A percentile compares a stretch with the other conserved stretches of the same genome.
Evolutionary conservation across 164 flowering plant species (phyloP).

Genomic region (Tetracentron sinense): DNA sequence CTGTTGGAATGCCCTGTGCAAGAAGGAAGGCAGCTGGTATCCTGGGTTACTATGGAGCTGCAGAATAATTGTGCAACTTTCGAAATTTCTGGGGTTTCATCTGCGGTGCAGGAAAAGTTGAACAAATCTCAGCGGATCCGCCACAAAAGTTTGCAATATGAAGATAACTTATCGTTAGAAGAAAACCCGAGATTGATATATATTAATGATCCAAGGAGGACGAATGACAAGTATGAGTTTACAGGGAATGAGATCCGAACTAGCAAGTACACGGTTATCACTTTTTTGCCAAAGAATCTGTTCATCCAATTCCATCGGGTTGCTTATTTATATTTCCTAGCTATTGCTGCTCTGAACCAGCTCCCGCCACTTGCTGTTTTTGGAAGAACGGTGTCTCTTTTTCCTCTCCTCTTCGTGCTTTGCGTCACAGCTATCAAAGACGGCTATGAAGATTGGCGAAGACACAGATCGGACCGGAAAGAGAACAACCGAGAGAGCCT

Average conservation of each 20-base stretch:
- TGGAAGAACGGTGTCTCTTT: slow-evolving; percentile 90
- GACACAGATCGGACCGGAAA: slow-evolving; percentile 79
- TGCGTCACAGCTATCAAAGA: slow-evolving; percentile 89
- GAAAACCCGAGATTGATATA: slow-evolving; percentile 61
- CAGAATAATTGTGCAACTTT: slow-evolving; percentile 29
- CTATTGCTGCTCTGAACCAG: slow-evolving; percentile 90
- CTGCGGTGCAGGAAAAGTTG: slow-evolving; percentile 38
- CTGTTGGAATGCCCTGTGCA: slow-evolving; percentile 44
- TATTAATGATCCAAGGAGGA: slow-evolving; percentile 69
- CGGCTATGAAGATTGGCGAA: slow-evolving; percentile 96
- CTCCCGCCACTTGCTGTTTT: slow-evolving; percentile 96
- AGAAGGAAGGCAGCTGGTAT: slow-evolving; percentile 37
- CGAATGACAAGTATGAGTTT: slow-evolving; percentile 81
- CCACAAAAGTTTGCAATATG: slow-evolving; percentile 54
- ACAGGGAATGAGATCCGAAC: slow-evolving; percentile 84
- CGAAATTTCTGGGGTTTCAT: slow-evolving; percentile 45
- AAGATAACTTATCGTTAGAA: slow-evolving; percentile 39
- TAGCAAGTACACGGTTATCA: slow-evolving; percentile 77
- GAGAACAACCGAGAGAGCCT: slow-evolving; percentile 76
- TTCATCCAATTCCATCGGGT: slow-evolving; percentile 91
- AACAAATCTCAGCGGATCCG: slow-evolving; percentile 43
- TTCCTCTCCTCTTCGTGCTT: slow-evolving; percentile 86
- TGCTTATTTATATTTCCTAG: slow-evolving; percentile 84
- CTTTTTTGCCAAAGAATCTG: slow-evolving; percentile 84
- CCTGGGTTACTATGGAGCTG: slow-evolving; percentile 69